phyloP scores from a whole-genome alignment of 768 basidiomycete species.

The Psilocybe subaeruginosa region DNA sequence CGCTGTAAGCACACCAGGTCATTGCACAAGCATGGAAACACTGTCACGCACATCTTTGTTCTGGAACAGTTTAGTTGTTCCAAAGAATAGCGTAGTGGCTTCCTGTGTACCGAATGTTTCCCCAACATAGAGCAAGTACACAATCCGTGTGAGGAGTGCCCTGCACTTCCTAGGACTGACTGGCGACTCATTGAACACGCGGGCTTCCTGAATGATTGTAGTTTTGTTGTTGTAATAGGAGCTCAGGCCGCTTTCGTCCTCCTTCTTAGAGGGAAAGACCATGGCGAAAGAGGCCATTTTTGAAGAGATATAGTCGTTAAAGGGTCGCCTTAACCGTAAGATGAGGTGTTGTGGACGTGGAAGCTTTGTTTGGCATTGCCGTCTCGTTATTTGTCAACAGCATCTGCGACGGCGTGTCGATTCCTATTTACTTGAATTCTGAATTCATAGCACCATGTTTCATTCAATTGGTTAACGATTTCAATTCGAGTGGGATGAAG shows the following conservation, averaged over 20 bases:
- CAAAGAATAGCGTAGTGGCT: slow-evolving; percentile 97
- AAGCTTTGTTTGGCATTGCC: slow-evolving; percentile 39
- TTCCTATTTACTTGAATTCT: slow-evolving; percentile 1
- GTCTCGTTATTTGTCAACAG: slow-evolving; percentile 33
- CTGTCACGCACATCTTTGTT: slow-evolving; percentile 89
- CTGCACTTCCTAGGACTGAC: slow-evolving; percentile 98
- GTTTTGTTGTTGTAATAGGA: slow-evolving; percentile 97
- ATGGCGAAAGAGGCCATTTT: slow-evolving; percentile 60
- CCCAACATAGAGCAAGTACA: slow-evolving; percentile 95
- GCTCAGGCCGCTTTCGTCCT: slow-evolving; percentile 93
- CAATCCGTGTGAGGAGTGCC: slow-evolving; percentile 93
- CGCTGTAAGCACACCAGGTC: slow-evolving; percentile 7
- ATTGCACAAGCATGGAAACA: not conserved
- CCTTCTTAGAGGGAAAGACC: slow-evolving; percentile 91
- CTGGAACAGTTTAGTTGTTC: slow-evolving; percentile 98
- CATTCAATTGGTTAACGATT: not conserved
- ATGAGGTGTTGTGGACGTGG: slow-evolving; percentile 38
- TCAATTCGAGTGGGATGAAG: not conserved
- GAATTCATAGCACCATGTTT: not conserved
- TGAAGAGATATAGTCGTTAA: slow-evolving; percentile 14
- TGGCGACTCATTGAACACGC: slow-evolving; percentile 99
- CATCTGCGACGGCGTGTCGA: not conserved
- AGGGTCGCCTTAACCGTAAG: slow-evolving; percentile 9
- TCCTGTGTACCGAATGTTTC: slow-evolving; percentile 95
- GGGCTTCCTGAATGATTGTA: slow-evolving; percentile 96